Evolutionary conservation across 225 moss, liverwort and hornwort genomes (phyloP), one percentile per base, ranked within the genome.

Genomic region (Anthoceros angustus): DNA sequence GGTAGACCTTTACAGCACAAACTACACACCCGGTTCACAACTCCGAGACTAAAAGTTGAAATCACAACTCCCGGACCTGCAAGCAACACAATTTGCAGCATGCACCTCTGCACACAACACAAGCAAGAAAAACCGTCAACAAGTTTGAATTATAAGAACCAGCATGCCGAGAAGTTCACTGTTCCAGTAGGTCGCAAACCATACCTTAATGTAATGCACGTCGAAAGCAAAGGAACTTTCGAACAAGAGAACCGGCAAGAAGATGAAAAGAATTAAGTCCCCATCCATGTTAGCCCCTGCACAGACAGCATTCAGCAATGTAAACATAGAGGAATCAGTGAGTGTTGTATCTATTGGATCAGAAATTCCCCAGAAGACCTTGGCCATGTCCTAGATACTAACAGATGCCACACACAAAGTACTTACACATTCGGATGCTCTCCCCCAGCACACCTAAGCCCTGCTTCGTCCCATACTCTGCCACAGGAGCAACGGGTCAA

Each of bases 151-250:
- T 39, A 50, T 21, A 18, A 68, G 43, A 10, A 45, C 12, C 16
- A 45, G 16, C 25, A 16, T 12, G 21, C 45, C 23, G 32, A 26
- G 23, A 25, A 68, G 48, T 50, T 39, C 38, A 10, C 21, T n/a
- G 24, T n/a, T n/a, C n/a, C 48, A 12, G 24, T 18, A 25, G 21
- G 12, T 42, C 3, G 26, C n/a, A 68, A 20, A 23, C 49, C 11
- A 16, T 23, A 92, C 98, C 87, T 86, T 92, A 50, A 92, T 80
- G 65, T 92, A 92, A 73, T 98, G 92, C 12, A 92, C 62, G 64
- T 98, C 86, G 87, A 98, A 86, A 48, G 87, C 84, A 40, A 98
- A 98, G 39, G 98, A 92, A 66, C 98, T 98, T 65, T 98, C 98
- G 66, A 98, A 92, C 20, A 98, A 89, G 41, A 92, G 92, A 42